These are phyloP conservation scores for Diutina siamensis DNA, from an alignment of 1,139 yeast genomes.

Conservation along the genomic window DNA sequence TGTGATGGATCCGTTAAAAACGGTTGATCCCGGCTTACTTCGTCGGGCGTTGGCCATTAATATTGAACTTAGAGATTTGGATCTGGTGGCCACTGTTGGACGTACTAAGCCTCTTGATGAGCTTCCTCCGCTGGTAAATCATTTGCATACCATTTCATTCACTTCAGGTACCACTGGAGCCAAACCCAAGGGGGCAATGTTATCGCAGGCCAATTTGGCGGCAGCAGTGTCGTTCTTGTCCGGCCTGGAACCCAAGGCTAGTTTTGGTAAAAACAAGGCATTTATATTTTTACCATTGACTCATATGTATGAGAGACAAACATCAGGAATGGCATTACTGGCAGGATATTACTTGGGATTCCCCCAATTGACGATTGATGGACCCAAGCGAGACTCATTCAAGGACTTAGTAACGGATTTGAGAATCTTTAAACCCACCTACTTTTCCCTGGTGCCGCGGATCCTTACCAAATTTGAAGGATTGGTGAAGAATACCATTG, in stretches of 20 bases:
- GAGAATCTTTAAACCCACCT: constrained; percentile 20
- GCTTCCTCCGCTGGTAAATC: constrained; percentile 16
- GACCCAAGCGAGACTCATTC: constrained; percentile 10
- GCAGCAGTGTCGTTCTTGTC: constrained; percentile 16
- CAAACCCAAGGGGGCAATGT: constrained; percentile 27
- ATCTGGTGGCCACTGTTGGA: constrained; percentile 20
- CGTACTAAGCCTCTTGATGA: constrained; percentile 12
- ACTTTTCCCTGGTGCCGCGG: constrained; percentile 19
- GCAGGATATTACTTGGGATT: constrained; percentile 28
- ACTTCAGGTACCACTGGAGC: constrained; percentile 30
- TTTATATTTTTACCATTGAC: constrained; percentile 14
- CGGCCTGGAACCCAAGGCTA: constrained; percentile 10
- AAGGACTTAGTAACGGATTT: constrained; percentile 23
- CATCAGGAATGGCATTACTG: constrained; percentile 17
- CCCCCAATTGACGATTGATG: constrained; percentile 26
- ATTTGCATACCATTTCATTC: constrained; percentile 18
- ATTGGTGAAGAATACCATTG: constrained; percentile 10
- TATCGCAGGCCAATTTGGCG: constrained; percentile 20
- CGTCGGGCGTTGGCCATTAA: constrained; percentile 7
- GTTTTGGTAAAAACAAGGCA: constrained; percentile 10
- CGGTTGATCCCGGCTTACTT: background rate
- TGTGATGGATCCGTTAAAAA: constrained; percentile 24
- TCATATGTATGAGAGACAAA: constrained; percentile 20
- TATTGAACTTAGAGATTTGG: constrained; percentile 20
- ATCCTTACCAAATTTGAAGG: constrained; percentile 26